Evolutionary conservation across 495 filamentous ascomycete species (phyloP).

Genomic region (Barbatosphaeria neglecta): DNA sequence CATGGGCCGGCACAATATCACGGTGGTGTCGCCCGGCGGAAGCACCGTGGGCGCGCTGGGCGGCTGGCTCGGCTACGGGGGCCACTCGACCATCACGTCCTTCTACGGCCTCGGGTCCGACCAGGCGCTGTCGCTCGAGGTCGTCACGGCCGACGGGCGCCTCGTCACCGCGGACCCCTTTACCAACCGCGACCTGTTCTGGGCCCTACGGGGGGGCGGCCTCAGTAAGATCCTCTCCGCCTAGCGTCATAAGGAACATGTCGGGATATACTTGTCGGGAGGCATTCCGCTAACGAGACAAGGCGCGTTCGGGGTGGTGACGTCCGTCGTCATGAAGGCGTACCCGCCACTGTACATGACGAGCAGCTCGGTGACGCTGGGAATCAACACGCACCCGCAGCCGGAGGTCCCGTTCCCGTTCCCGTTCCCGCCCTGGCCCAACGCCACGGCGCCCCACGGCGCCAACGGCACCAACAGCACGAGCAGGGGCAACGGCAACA

Average conservation of each 20-base stretch:
- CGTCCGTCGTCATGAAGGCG: constrained; percentile 30
- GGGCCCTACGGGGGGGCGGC: constrained; percentile 49
- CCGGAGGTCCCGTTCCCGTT: not conserved
- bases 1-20: constrained; percentile 23
- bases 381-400: not conserved
- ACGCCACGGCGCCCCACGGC: not conserved
- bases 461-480: not conserved
- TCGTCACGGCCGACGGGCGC: constrained; percentile 45
- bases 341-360: constrained; percentile 14
- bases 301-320: constrained; percentile 43
- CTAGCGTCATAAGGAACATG: too few species aligned
- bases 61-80: constrained; percentile 41
- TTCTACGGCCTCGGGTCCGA: constrained; percentile 40
- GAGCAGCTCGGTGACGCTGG: constrained; percentile 7
- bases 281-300: too few species aligned
- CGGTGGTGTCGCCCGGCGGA: constrained; percentile 32
- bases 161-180: constrained; percentile 39
- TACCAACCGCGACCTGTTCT: constrained; percentile 47
- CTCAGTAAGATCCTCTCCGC: constrained; percentile 37
- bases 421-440: not conserved
- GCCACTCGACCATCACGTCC: constrained; percentile 30
- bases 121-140: constrained; percentile 37
- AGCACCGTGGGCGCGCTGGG: constrained; percentile 39
- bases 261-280: too few species aligned
- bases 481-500: not conserved